These are phyloP conservation scores for Tetrahymena borealis DNA, from an alignment of 73 alveolate species.

Conservation along the genomic window DNA sequence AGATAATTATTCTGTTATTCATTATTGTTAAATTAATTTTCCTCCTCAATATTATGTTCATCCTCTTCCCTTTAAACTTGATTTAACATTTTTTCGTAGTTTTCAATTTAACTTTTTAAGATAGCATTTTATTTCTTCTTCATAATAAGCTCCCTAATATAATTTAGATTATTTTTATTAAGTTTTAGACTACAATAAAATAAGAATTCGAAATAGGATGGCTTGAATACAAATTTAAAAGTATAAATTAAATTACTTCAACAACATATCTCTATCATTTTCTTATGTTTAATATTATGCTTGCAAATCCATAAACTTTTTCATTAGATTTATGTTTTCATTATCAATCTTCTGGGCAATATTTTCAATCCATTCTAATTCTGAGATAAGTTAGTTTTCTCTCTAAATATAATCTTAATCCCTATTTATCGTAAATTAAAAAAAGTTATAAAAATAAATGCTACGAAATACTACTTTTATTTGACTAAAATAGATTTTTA, in stretches of 20 bases:
- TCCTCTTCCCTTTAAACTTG: constrained; percentile 21
- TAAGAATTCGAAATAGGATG: neutral
- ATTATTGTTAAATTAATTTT: neutral
- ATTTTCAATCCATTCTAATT: constrained; percentile 40
- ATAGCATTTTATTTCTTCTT: constrained; percentile 39
- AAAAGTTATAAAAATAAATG: too few species aligned
- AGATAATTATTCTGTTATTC: constrained; percentile 1
- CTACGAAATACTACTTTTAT: too few species aligned
- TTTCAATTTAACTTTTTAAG: constrained; percentile 11
- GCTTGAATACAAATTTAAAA: neutral
- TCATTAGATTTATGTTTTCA: constrained; percentile 25
- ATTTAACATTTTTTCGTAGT: constrained; percentile 21
- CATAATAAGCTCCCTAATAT: constrained; percentile 13
- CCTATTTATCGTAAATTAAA: neutral
- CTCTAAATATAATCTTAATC: constrained; percentile 34
- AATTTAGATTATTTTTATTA: too few species aligned
- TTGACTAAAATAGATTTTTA: too few species aligned
- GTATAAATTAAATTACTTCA: neutral
- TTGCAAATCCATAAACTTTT: constrained; percentile 22
- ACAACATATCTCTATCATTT: constrained; percentile 37
- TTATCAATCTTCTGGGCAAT: constrained; percentile 42
- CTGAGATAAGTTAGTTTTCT: constrained; percentile 31
- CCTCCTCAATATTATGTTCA: neutral
- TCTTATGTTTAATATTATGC: constrained; percentile 32
- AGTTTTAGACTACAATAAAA: too few species aligned